phyloP scores from a whole-genome alignment of 805 yeast genomes.

The Cyberlindnera xylosilytica region DNA sequence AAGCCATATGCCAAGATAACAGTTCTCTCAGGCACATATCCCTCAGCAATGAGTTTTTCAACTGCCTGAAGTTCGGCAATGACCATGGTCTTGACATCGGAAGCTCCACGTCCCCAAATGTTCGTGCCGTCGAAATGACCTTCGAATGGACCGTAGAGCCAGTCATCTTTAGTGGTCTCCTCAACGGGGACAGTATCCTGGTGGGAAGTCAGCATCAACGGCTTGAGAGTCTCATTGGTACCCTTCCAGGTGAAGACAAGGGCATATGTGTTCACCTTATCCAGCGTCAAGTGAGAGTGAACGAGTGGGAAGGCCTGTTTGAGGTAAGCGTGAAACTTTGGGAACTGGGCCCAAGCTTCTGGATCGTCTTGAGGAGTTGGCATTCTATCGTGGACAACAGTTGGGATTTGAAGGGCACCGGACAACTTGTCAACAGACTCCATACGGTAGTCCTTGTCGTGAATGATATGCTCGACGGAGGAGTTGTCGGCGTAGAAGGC shows the following conservation, averaged over 20 bases:
- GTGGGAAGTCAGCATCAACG: constrained; percentile 69
- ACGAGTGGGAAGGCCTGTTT: constrained; percentile 52
- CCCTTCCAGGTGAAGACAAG: constrained; percentile 66
- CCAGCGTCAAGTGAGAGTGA: constrained; percentile 43
- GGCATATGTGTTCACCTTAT: constrained; percentile 57
- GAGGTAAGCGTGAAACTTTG: constrained; percentile 50
- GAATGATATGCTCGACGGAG: constrained; percentile 33
- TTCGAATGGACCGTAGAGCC: constrained; percentile 65
- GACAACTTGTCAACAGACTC: constrained; percentile 41
- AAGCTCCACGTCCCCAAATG: constrained; percentile 72
- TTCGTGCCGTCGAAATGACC: constrained; percentile 61
- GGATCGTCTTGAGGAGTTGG: constrained; percentile 32
- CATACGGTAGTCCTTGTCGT: constrained; percentile 32
- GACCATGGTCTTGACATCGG: constrained; percentile 70
- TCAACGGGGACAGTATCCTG: constrained; percentile 81
- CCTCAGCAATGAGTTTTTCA: constrained; percentile 45
- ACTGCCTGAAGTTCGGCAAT: constrained; percentile 60
- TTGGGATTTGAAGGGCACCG: constrained; percentile 51
- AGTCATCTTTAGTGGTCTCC: constrained; percentile 47
- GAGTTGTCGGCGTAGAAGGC: constrained; percentile 16
- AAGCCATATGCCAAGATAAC: constrained; percentile 64
- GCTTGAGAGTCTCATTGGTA: constrained; percentile 45
- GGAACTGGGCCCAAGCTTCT: constrained; percentile 22
- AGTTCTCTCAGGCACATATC: constrained; percentile 53
- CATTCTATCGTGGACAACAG: constrained; percentile 27